phyloP scores from a whole-genome alignment of 2,329 filamentous ascomycete species.

The Tolypocladium inflatum region DNA sequence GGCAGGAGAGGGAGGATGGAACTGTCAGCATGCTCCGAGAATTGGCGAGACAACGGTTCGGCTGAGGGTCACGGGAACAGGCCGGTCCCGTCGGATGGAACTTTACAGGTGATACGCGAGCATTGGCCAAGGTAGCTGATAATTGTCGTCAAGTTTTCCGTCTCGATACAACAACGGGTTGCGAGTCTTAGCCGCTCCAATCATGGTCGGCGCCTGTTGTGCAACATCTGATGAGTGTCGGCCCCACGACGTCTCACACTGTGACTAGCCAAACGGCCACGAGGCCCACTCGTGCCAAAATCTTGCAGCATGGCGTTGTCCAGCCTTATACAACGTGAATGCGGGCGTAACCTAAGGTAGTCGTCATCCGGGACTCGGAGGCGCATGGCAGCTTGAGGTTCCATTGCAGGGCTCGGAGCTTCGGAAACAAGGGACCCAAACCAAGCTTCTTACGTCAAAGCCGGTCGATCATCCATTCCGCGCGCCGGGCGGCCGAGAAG shows the following conservation, averaged over 20 bases:
- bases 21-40: slow-evolving; percentile 75
- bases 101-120: not conserved
- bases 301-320: not conserved
- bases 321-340: not conserved
- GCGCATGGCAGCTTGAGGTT: not conserved
- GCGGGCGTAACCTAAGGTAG: not conserved
- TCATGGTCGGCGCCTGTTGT: not conserved
- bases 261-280: not conserved
- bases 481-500: not conserved
- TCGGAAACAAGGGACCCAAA: not conserved
- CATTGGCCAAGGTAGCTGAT: not conserved
- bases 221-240: not conserved
- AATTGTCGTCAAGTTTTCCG: not conserved
- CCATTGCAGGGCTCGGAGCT: not conserved
- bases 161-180: not conserved
- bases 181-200: not conserved
- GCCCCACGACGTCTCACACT: not conserved
- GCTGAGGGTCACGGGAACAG: slow-evolving; percentile 24
- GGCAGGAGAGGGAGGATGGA: slow-evolving; percentile 68
- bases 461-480: not conserved
- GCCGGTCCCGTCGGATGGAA: not conserved
- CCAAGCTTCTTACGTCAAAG: not conserved
- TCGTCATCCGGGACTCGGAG: not conserved
- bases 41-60: slow-evolving; percentile 72
- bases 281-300: not conserved